Base-by-base conservation (phyloP, 345 rosid genomes). In the Excoecaria cochinchinensis region DNA sequence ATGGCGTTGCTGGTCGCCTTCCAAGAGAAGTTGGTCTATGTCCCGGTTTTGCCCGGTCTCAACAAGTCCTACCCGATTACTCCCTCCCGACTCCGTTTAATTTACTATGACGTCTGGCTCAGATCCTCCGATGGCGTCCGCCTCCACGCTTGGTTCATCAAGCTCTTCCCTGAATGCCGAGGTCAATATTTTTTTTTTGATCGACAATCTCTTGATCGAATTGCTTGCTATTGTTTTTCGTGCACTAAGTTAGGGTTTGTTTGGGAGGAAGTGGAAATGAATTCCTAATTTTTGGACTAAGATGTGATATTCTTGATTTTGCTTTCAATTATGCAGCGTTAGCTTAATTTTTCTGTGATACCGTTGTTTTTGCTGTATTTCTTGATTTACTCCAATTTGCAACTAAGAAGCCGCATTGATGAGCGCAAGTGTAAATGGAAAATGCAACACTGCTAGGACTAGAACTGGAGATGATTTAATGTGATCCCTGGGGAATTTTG, bases 121-220 rank as follows among this genome's bases (percentile, higher is more conserved):
- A 82, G 82, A 84, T 89, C 99, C 79, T 85, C 97, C 42, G 99
- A 95, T 67, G 99, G 98, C 48, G 84, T 90, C 68, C 93, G 89
- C 36, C 99, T 95, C 63, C 99, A 95, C 76, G 82, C 98, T 65
- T 95, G 99, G 99, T 93, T 95, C 87, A 90, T 95, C 89, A 95
- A 88, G 80, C 84, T 90, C 84, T 79, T 86, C 66, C 93, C 99
- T 47, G 86, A 87, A 0, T 87, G 93, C 86, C 90, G 82, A 86
- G 99, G 99, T 95, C 6, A 46, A 14, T 6, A 4, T 8, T 71
- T 38, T 21, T 13, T 60, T 15, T 59, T 25, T 65, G 60, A 51
- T 31, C 14, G 50, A 22, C 8, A 48, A 12, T 42, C 17, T 5
- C 48, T 21, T 63, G 22, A 39, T 39, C 13, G 47, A 38, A 14